These are phyloP conservation scores for Fusarium buharicum DNA, from an alignment of 2,329 filamentous ascomycete species.

Conservation along the genomic window DNA sequence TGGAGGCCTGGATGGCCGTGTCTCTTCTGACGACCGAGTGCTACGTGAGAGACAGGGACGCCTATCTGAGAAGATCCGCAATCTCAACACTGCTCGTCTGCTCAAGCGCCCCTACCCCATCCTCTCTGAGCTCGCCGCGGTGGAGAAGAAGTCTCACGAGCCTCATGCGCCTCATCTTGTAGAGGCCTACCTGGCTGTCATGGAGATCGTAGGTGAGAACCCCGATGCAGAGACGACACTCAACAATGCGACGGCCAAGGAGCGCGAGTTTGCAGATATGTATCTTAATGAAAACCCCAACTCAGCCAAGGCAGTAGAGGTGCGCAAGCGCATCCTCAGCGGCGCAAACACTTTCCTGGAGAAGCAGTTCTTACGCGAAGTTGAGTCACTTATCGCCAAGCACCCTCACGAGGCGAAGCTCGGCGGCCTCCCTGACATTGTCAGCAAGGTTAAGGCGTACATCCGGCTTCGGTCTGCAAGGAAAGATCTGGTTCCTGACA, in stretches of 20 bases:
- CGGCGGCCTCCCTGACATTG: slow-evolving; percentile 85
- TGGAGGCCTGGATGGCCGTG: slow-evolving; percentile 56
- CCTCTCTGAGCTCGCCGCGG: slow-evolving; percentile 77
- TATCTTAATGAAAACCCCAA: slow-evolving; percentile 81
- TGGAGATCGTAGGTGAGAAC: slow-evolving; percentile 80
- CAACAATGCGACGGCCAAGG: slow-evolving; percentile 72
- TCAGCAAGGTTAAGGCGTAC: slow-evolving; percentile 93
- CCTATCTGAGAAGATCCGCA: slow-evolving; percentile 81
- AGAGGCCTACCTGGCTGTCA: slow-evolving; percentile 84
- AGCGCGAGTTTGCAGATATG: slow-evolving; percentile 78
- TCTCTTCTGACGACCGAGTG: slow-evolving; percentile 74
- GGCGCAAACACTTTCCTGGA: slow-evolving; percentile 86
- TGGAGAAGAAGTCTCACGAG: slow-evolving; percentile 76
- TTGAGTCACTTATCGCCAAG: slow-evolving; percentile 81
- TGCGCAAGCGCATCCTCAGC: slow-evolving; percentile 81
- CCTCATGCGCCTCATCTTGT: slow-evolving; percentile 78
- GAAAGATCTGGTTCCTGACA: slow-evolving; percentile 86
- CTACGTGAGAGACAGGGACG: slow-evolving; percentile 85
- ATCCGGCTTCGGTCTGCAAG: slow-evolving; percentile 82
- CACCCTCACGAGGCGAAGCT: slow-evolving; percentile 89
- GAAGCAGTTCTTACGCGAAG: slow-evolving; percentile 78
- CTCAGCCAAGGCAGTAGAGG: slow-evolving; percentile 69
- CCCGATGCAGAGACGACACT: slow-evolving; percentile 66
- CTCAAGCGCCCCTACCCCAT: slow-evolving; percentile 76
- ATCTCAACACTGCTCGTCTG: slow-evolving; percentile 78